Evolutionary conservation across 139 green algal species (phyloP), one percentile per base, ranked within the genome.

Genomic region (Dunaliella primolecta): DNA sequence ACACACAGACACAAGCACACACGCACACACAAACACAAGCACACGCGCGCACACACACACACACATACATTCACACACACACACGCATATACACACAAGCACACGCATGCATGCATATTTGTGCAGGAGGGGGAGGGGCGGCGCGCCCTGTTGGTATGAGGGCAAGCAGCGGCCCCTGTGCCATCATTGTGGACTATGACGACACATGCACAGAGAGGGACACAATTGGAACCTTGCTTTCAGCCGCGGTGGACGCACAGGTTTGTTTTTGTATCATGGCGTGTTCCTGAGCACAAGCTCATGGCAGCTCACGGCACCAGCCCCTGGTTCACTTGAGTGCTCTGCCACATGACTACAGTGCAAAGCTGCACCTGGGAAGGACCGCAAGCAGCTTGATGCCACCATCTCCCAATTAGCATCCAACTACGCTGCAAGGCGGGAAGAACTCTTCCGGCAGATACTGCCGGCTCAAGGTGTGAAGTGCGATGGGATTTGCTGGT

Each of bases 361-460:
- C 15, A 15, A 7, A 7, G 46, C 46, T 64, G 46, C 46, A 25
- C 46, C 46, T 64, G 46, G 46, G 7, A 64, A 64, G 15, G 46
- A 64, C 46, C 46, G 46, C 46, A 64, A 85, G 78, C 46, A 76
- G 55, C 84, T 88, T 3, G 72, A 84, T 23, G 74, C n/a, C 21
- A 29, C 31, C 20, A 36, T 85, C 21, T 36, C 86, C 21, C 36
- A 86, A 30, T 75, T 90, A 36, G 89, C 91, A 83, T 57, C 36
- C 11, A 91, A 92, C 78, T 94, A 94, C 71, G 29, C 46, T 25
- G 46, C 46, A 64, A 64, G 15, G 46, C 46, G 15, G 7, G 15
- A 64, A 64, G 46, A 64, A 15, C 46, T 64, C 7, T 15, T 64
- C 7, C 46, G 15, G 46, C 46, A 15, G 46, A 64, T 64, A 7